Base-by-base conservation (phyloP, 2,329 filamentous ascomycete genomes). In the Colletotrichum graminicola region DNA sequence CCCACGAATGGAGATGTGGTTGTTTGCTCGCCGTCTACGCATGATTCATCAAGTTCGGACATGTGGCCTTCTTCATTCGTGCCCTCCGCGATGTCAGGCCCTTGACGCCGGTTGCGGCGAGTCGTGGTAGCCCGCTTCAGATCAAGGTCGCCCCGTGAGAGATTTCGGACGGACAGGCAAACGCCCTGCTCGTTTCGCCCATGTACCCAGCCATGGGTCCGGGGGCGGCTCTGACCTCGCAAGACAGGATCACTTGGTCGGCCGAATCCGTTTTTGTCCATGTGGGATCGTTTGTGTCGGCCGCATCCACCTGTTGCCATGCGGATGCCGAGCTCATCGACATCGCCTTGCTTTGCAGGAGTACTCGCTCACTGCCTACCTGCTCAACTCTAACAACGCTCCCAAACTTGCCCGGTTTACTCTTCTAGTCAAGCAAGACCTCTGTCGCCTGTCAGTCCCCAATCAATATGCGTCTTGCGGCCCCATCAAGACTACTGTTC, bases 211-310 rank as follows among this genome's bases (percentile, higher is more conserved):
- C n/a, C n/a, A n/a, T n/a, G n/a, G n/a, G n/a, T n/a, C n/a, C n/a
- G n/a, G n/a, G n/a, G n/a, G n/a, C n/a, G n/a, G n/a, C n/a, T n/a
- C n/a, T n/a, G n/a, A n/a, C 59, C 39, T 67, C 68, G 59, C 59
- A 59, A 49, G 59, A 63, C 45, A 64, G 68, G 45, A 68, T 68
- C 41, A 11, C 60, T 59, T 60, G 52, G 65, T 71, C 65, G 68
- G 68, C 41, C 52, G 29, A 63, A 21, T 68, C 68, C 59, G 68
- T 63, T 68, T 68, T 68, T 39, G 68, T 68, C 64, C 59, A 54
- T 36, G 54, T 63, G 29, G 36, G 39, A 54, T 71, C 32, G n/a
- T 54, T 63, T 63, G 36, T 36, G 52, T 18, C 67, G 68, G 65
- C 52, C 52, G 36, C 32, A 49, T 32, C 39, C 29, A 67, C 64